Evolutionary conservation across 225 moss, liverwort and hornwort genomes (phyloP).

Genomic region (Pseudoscleropodium purum): DNA sequence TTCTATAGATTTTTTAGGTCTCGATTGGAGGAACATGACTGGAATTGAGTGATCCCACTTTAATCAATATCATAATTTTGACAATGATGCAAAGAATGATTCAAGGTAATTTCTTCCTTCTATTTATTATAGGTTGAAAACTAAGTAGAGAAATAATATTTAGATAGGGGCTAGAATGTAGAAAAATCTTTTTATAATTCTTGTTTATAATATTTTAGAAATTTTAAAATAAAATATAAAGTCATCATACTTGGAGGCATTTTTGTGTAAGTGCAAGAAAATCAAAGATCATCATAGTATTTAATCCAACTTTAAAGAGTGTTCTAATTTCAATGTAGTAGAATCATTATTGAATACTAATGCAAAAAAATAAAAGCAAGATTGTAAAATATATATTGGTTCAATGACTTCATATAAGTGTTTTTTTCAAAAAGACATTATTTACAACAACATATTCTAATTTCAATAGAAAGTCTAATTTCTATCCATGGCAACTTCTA

Average conservation of each 20-base stretch:
- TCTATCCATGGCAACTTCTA: not conserved
- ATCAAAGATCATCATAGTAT: not conserved
- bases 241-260: not conserved
- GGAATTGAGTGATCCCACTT: rapidly evolving
- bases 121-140: not conserved
- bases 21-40: rapidly evolving
- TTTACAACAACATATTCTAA: not conserved
- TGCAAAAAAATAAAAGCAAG: not conserved
- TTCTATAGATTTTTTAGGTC: too few relatives aligned
- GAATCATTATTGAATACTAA: not conserved
- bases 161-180: rapidly evolving
- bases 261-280: not conserved
- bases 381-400: not conserved
- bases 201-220: not conserved
- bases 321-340: not conserved
- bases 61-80: too few relatives aligned
- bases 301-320: not conserved
- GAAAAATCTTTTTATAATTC: not conserved
- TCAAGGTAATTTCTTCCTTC: not conserved
- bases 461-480: not conserved
- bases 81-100: too few relatives aligned
- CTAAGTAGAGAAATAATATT: not conserved
- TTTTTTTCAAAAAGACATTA: not conserved
- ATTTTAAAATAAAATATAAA: not conserved
- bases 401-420: not conserved